Evolutionary conservation across 441 rosid species (phyloP).

Genomic region (Croton laevigatus): DNA sequence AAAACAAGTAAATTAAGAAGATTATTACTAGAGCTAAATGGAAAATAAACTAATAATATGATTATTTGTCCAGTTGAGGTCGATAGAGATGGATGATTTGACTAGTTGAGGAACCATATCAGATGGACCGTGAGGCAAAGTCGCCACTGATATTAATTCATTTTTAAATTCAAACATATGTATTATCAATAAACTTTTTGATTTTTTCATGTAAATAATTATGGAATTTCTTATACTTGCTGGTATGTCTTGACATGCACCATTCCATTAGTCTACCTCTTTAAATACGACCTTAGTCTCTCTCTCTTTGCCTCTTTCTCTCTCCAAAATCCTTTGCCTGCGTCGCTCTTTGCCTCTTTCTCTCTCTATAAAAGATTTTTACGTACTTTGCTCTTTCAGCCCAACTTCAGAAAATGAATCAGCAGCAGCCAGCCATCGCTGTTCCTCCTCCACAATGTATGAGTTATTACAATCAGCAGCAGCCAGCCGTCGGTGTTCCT

Average conservation of each 20-base stretch:
- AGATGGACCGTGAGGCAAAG: no score
- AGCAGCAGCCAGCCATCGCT: slow-evolving; percentile 60
- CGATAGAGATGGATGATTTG: no score
- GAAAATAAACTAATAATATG: no score
- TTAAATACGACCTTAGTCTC: slow-evolving; percentile 5
- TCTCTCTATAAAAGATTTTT: not conserved
- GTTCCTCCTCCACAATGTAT: slow-evolving; percentile 79
- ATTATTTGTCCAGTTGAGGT: no score
- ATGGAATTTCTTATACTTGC: not conserved
- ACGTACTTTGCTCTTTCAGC: not conserved
- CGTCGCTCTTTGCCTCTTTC: slow-evolving; percentile 18
- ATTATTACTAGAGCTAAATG: no score
- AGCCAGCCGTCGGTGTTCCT: slow-evolving; percentile 65
- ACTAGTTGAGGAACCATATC: no score
- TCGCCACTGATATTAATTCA: no score
- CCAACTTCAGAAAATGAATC: slow-evolving; percentile 36
- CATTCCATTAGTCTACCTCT: not conserved
- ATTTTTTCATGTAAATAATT: not conserved
- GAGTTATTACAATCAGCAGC: slow-evolving; percentile 52
- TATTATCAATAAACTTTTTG: no score
- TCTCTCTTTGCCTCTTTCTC: not conserved
- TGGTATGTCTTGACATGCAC: slow-evolving; percentile 23
- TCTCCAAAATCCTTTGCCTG: not conserved
- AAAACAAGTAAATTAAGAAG: no score
- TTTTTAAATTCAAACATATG: no score